These are phyloP conservation scores for Dactylonectria estremocensis DNA, from an alignment of 2,329 filamentous ascomycete genomes.

Conservation along the genomic window DNA sequence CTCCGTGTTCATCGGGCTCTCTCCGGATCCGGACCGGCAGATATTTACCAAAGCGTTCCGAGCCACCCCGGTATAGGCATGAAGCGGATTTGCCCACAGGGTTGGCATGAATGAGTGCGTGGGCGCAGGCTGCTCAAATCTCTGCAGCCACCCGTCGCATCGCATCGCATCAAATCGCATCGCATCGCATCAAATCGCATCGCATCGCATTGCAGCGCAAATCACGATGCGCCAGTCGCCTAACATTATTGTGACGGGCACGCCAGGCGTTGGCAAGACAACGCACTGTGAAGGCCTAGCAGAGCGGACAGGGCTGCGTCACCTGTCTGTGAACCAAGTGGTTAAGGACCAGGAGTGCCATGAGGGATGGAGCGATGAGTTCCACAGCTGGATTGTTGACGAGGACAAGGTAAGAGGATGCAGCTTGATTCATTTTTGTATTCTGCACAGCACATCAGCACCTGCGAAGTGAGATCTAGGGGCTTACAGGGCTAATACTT, in stretches of 20 bases:
- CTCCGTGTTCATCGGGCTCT: background rate
- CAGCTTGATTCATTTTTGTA: background rate
- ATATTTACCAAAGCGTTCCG: conserved; percentile 24
- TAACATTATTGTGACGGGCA: conserved; percentile 96
- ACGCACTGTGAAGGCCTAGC: conserved; percentile 90
- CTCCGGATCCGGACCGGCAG: conserved; percentile 2
- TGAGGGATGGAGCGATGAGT: conserved; percentile 89
- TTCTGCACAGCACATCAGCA: background rate
- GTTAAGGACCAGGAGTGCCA: conserved; percentile 92
- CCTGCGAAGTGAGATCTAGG: conserved; percentile 1
- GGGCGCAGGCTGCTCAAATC: conserved; percentile 33
- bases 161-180: conserved; percentile 11
- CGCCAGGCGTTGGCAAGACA: conserved; percentile 95
- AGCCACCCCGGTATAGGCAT: conserved; percentile 41
- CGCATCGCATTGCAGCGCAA: conserved; percentile 18
- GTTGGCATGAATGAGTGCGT: background rate
- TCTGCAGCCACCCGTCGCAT: conserved; percentile 40
- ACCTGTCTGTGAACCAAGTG: conserved; percentile 90
- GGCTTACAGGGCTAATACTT: conserved; percentile 27
- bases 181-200: conserved; percentile 10
- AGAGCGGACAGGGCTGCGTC: conserved; percentile 81
- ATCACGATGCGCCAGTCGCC: conserved; percentile 69
- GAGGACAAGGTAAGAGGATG: conserved; percentile 85
- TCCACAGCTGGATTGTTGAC: conserved; percentile 92
- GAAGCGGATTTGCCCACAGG: conserved; percentile 18